Evolutionary conservation across 2,329 filamentous ascomycete genomes (phyloP), one percentile per base, ranked within the genome.

Genomic region (Colletotrichum viniferum): DNA sequence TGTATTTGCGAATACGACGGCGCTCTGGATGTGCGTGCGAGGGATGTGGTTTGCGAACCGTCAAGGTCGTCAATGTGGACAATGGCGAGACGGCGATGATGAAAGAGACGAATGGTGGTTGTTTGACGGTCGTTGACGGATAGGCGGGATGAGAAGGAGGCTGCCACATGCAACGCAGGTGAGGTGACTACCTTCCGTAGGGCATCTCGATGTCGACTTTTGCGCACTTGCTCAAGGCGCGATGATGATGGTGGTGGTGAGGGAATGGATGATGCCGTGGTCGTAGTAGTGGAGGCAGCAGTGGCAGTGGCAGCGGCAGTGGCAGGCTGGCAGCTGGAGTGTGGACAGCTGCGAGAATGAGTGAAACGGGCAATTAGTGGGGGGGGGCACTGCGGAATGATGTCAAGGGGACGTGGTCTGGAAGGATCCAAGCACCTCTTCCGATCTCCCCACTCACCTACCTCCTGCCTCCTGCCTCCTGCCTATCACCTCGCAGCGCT

Each of bases 321-420:
- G 55, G 61, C 24, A 38, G 36, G 26, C 61, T 26, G 24, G 18
- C 62, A 61, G 36, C 21, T 26, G 30, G 34, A 28, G 43, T 55
- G 24, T n/a, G 24, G 28, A 14, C 21, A 60, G 32, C 48, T 58
- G 32, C n/a, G 18, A 7, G 21, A 16, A 18, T 69, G 58, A 28
- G 32, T 62, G 67, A 69, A 73, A 73, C 69, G 18, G 69, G 69
- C 3, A 75, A 73, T 75, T 75, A 75, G 73, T 73, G 69, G 73
- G 62, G 7, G 69, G 73, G 62, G 7, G 18, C 0, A 6, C 14
- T 60, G n/a, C 13, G 14, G 43, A 63, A 73, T 75, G 73, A 73
- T 73, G 73, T 75, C 73, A 75, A 75, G 32, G 58, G 62, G 55
- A 21, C 36, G 36, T 72, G 52, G 55, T 28, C 36, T 32, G 48